Evolutionary conservation across 1,284 basidiomycete genomes (phyloP).

Genomic region (Vanrija sp.): DNA sequence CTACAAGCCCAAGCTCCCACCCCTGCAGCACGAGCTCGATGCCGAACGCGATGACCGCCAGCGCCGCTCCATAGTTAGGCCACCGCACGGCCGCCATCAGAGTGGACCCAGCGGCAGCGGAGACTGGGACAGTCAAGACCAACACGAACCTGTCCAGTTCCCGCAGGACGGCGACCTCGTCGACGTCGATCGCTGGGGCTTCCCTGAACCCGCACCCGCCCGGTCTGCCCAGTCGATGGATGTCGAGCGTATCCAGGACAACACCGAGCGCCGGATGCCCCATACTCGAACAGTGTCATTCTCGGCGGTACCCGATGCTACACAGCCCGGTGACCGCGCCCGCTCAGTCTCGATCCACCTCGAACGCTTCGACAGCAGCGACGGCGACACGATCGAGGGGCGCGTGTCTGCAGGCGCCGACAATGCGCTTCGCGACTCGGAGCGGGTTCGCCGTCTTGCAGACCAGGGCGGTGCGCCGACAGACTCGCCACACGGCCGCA

Average conservation of each 20-base stretch:
- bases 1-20: slow-evolving; percentile 10
- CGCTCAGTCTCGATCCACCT: slow-evolving; percentile 22
- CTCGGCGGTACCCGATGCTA: not conserved
- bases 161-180: not conserved
- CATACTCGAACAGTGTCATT: slow-evolving; percentile 11
- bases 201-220: not conserved
- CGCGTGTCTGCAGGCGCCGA: slow-evolving; percentile 3
- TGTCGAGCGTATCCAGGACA: not conserved
- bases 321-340: slow-evolving; percentile 7
- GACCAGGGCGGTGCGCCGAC: not conserved
- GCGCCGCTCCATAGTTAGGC: not conserved
- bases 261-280: slow-evolving; percentile 1
- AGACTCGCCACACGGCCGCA: not conserved
- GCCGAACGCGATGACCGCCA: not conserved
- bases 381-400: slow-evolving; percentile 6
- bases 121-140: not conserved
- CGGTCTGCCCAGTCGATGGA: not conserved
- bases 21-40: slow-evolving; percentile 14
- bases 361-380: slow-evolving; percentile 9
- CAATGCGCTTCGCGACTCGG: slow-evolving; percentile 2
- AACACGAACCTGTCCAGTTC: not conserved
- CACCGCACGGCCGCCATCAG: not conserved
- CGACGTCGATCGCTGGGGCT: not conserved
- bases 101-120: not conserved
- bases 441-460: not conserved